Evolutionary conservation across 257 asterid species (phyloP).

Genomic region (Galeopsis tetrahit): DNA sequence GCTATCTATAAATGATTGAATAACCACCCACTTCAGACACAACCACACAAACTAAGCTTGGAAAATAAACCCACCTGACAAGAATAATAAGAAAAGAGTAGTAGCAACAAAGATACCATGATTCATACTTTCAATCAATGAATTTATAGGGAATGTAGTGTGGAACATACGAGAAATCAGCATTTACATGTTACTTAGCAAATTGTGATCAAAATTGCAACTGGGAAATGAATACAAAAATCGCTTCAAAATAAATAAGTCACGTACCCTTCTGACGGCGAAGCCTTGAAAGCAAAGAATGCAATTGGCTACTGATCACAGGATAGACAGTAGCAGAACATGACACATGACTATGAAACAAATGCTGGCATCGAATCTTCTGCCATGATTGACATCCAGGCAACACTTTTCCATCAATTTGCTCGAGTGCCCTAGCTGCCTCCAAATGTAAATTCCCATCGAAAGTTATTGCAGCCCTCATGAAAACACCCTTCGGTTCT

Average conservation of each 20-base stretch:
- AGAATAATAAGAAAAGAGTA: background rate
- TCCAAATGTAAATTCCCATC: constrained; percentile 86
- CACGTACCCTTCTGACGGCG: constrained; percentile 53
- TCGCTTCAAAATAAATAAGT: background rate
- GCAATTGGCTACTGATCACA: constrained; percentile 60
- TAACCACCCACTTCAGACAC: no score
- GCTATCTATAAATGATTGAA: no score
- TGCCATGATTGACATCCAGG: constrained; percentile 85
- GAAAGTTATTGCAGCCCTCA: constrained; percentile 72
- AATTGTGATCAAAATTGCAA: constrained; percentile 21
- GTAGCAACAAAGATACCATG: background rate
- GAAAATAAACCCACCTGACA: no score
- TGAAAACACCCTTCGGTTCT: constrained; percentile 51
- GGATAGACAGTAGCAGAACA: constrained; percentile 77
- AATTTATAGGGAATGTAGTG: background rate
- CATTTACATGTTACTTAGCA: constrained; percentile 23
- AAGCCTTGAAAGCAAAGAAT: constrained; percentile 54
- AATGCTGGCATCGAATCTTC: constrained; percentile 71
- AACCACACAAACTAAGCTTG: no score
- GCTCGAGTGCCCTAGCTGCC: constrained; percentile 92
- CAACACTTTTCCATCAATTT: constrained; percentile 71
- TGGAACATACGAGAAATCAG: background rate
- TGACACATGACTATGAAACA: constrained; percentile 79
- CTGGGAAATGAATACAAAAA: constrained; percentile 5
- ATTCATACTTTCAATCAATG: background rate